phyloP scores from a whole-genome alignment of 352 stramenopile genomes.

The Globisporangium yorkense region DNA sequence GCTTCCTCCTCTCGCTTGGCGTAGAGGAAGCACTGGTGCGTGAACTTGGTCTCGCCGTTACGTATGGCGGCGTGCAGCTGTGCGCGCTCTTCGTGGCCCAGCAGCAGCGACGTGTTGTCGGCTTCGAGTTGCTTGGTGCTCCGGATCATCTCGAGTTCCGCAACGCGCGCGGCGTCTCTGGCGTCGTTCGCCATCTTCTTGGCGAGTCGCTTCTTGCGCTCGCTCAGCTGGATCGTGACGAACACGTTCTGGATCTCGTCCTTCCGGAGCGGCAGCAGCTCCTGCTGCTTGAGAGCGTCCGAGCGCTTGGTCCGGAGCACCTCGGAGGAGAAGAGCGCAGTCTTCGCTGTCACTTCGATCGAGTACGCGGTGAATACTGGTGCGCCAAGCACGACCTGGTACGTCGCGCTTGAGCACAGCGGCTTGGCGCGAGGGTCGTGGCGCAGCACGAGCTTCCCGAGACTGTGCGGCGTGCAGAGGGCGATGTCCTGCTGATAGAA shows the following conservation, averaged over 20 bases:
- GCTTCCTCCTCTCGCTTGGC: constrained; percentile 69
- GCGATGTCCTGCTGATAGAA: constrained; percentile 42
- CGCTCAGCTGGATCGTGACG: constrained; percentile 59
- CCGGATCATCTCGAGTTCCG: constrained; percentile 46
- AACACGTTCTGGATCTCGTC: constrained; percentile 67
- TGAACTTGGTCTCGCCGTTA: constrained; percentile 39
- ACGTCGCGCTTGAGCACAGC: constrained; percentile 37
- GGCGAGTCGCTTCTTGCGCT: constrained; percentile 58
- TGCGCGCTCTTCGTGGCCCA: constrained; percentile 35
- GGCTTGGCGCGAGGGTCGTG: constrained; percentile 56
- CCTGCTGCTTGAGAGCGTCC: constrained; percentile 61
- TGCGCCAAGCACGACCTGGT: constrained; percentile 71
- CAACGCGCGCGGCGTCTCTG: constrained; percentile 34
- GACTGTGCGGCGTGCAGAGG: constrained; percentile 53
- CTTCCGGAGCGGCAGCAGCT: constrained; percentile 45
- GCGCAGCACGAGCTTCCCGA: constrained; percentile 59
- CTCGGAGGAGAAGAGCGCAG: constrained; percentile 40
- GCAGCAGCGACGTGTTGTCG: constrained; percentile 28
- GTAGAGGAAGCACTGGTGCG: constrained; percentile 58
- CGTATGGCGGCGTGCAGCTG: constrained; percentile 35
- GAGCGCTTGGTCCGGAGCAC: constrained; percentile 39
- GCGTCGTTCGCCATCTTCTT: constrained; percentile 38
- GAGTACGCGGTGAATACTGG: constrained; percentile 68
- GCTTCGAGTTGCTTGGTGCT: constrained; percentile 39
- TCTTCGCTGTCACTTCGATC: constrained; percentile 42